Evolutionary conservation across 176 grass and related monocot species (phyloP).

Genomic region (Bolboschoenus planiculmis): DNA sequence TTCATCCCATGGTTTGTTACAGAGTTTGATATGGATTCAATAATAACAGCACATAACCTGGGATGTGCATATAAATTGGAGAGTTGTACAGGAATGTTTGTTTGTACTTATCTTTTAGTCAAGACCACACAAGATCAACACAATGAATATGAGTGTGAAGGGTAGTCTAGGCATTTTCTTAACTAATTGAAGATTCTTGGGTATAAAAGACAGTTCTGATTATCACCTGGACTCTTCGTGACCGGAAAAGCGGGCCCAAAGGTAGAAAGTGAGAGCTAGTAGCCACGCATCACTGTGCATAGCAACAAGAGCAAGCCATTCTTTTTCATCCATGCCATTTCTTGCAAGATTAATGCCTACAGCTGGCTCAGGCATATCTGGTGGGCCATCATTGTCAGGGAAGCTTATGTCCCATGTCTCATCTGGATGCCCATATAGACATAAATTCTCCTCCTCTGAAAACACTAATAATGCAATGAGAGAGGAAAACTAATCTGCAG

Average conservation of each 20-base stretch:
- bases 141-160: neutral
- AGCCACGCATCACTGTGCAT: conserved; percentile 15
- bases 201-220: neutral
- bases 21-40: neutral
- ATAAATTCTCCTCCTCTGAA: conserved; percentile 33
- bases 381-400: conserved; percentile 22
- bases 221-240: conserved; percentile 24
- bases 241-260: neutral
- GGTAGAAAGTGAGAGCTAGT: neutral
- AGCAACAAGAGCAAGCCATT: conserved; percentile 30
- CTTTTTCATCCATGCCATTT: conserved; percentile 34
- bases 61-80: neutral
- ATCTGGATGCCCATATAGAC: conserved; percentile 34
- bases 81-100: neutral
- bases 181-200: neutral
- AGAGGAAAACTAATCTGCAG: neutral
- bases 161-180: neutral
- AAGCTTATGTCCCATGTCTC: conserved; percentile 37
- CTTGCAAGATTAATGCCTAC: conserved; percentile 37
- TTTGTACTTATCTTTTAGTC: neutral
- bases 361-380: conserved; percentile 31
- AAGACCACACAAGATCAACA: neutral
- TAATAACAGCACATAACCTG: neutral
- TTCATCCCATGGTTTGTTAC: neutral
- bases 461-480: neutral